Evolutionary conservation across 306 rosid species (phyloP).

Genomic region (Cicer judaicum): DNA sequence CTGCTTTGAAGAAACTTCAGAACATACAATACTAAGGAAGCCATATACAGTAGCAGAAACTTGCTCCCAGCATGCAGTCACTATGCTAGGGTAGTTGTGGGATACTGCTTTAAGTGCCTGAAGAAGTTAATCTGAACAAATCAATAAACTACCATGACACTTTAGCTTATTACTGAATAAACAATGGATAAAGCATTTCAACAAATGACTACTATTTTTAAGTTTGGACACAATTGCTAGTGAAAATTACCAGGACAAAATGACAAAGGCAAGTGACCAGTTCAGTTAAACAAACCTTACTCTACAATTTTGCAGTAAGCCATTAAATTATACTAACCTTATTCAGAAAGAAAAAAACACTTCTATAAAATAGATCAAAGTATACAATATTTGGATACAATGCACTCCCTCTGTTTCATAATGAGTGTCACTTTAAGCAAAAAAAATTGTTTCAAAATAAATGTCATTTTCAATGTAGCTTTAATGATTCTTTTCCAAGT

Average conservation of each 20-base stretch:
- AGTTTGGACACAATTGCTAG: slow-evolving; percentile 18
- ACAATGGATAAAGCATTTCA: slow-evolving; percentile 28
- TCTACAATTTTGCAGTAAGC: slow-evolving; percentile 35
- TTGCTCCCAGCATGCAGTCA: slow-evolving; percentile 73
- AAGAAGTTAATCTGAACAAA: slow-evolving; percentile 41
- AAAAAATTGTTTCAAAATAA: too few relatives aligned
- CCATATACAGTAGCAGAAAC: slow-evolving; percentile 65
- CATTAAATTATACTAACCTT: slow-evolving; percentile 15
- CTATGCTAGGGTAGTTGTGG: slow-evolving; percentile 80
- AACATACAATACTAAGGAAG: slow-evolving; percentile 55
- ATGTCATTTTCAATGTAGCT: too few relatives aligned
- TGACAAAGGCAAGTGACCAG: slow-evolving; percentile 31
- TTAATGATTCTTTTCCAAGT: too few relatives aligned
- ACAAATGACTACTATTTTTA: slow-evolving; percentile 3
- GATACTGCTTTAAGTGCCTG: slow-evolving; percentile 87
- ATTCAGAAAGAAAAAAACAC: not conserved
- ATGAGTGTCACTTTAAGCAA: too few relatives aligned
- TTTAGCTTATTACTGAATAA: slow-evolving; percentile 31
- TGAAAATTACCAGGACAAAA: slow-evolving; percentile 17
- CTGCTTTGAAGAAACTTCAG: slow-evolving; percentile 59
- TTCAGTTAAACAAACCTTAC: not conserved
- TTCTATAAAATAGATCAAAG: not conserved
- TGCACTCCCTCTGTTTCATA: not conserved
- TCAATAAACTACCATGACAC: slow-evolving; percentile 36
- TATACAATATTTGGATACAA: slow-evolving; percentile 31